A percentile compares a stretch with the other conserved stretches of the same genome.
These are phyloP conservation scores for Penicillium fimorum DNA, from an alignment of 495 filamentous ascomycete species.

Conservation along the genomic window DNA sequence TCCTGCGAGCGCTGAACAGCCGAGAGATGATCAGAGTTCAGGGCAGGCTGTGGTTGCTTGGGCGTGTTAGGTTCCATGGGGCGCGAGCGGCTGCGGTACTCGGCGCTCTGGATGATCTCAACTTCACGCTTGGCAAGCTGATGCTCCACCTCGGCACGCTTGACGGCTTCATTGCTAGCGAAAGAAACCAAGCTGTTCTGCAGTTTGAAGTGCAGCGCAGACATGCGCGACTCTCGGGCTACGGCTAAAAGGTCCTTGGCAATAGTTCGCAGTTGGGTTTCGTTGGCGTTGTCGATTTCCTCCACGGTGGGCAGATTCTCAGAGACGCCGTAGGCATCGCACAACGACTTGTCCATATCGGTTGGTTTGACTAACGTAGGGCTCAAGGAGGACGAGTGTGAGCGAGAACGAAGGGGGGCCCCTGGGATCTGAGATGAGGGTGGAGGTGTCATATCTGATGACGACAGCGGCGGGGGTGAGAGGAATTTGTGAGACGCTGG, in stretches of 20 bases:
- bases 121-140: conserved; percentile 90
- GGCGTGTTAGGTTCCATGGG: conserved; percentile 33
- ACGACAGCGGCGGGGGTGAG: conserved; percentile 42
- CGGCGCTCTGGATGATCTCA: conserved; percentile 70
- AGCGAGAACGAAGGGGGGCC: conserved; percentile 39
- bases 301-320: conserved; percentile 58
- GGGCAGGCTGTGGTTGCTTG: conserved; percentile 29
- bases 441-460: conserved; percentile 65
- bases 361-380: conserved; percentile 56
- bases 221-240: conserved; percentile 68
- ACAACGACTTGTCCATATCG: conserved; percentile 55
- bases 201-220: conserved; percentile 86
- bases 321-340: conserved; percentile 47
- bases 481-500: conserved; percentile 34
- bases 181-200: conserved; percentile 86
- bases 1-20: conserved; percentile 54
- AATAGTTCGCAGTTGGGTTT: conserved; percentile 60
- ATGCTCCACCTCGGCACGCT: conserved; percentile 87
- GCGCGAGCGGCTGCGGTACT: conserved; percentile 42
- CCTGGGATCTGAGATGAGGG: conserved; percentile 66
- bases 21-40: conserved; percentile 42
- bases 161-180: conserved; percentile 80
- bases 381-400: conserved; percentile 38
- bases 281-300: conserved; percentile 61
- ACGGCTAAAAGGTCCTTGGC: conserved; percentile 51